These are phyloP conservation scores for Pseudopyricularia cyperi DNA, from an alignment of 2,329 filamentous ascomycete genomes.

Conservation along the genomic window DNA sequence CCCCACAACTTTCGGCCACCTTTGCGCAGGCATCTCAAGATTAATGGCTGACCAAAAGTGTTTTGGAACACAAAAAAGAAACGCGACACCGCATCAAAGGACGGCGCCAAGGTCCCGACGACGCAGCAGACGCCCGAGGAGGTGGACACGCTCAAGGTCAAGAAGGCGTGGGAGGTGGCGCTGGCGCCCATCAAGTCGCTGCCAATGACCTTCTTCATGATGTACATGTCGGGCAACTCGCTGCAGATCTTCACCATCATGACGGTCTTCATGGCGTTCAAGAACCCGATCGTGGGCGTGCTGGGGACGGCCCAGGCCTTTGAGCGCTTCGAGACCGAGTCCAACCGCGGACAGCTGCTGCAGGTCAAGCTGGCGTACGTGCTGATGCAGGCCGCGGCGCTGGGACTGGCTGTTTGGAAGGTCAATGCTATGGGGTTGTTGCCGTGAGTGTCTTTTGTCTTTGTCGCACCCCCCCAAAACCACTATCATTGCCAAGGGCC, in stretches of 20 bases:
- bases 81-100: conserved; percentile 28
- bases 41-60: no score
- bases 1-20: background rate
- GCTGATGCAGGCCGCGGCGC: conserved; percentile 68
- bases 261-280: conserved; percentile 99
- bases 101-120: conserved; percentile 27
- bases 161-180: conserved; percentile 97
- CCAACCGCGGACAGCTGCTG: conserved; percentile 59
- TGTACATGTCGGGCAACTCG: conserved; percentile 99
- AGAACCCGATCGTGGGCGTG: conserved; percentile 80
- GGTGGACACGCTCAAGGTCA: conserved; percentile 91
- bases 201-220: conserved; percentile 98
- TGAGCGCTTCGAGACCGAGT: conserved; percentile 74
- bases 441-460: conserved; percentile 44
- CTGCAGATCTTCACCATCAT: conserved; percentile 99
- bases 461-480: background rate
- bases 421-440: conserved; percentile 91
- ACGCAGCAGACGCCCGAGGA: conserved; percentile 61
- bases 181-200: conserved; percentile 86
- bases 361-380: conserved; percentile 83
- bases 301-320: conserved; percentile 79
- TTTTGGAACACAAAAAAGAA: no score
- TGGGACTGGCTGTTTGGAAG: conserved; percentile 89
- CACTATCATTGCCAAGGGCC: conserved; percentile 12
- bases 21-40: no score